phyloP scores from a whole-genome alignment of 148 eudicot genomes.

The Selenicereus undatus region DNA sequence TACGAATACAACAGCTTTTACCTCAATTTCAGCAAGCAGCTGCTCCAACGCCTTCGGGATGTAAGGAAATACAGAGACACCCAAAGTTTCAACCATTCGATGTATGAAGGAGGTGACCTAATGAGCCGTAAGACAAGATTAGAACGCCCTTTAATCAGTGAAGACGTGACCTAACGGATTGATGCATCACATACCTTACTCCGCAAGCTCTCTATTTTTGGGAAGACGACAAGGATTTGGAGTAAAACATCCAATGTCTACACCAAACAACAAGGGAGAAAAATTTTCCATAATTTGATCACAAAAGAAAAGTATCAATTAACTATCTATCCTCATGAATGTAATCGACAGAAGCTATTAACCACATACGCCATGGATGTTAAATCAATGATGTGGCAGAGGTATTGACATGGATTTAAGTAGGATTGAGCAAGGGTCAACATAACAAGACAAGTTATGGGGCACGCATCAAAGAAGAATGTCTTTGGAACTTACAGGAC shows the following conservation, averaged over 20 bases:
- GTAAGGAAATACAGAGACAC: constrained; percentile 79
- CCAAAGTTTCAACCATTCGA: constrained; percentile 94
- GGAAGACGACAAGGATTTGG: constrained; percentile 69
- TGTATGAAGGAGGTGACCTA: constrained; percentile 94
- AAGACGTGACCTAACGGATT: not conserved
- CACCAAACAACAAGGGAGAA: constrained; percentile 14
- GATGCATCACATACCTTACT: constrained; percentile 53
- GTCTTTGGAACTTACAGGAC: too few relatives aligned
- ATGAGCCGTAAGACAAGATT: constrained; percentile 13
- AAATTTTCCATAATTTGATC: constrained; percentile 3
- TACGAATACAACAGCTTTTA: constrained; percentile 16
- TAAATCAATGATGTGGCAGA: not conserved
- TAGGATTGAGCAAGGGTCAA: not conserved
- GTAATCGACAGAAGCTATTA: not conserved
- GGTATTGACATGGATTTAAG: not conserved
- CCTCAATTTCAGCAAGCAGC: constrained; percentile 88
- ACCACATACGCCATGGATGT: not conserved
- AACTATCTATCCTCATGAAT: constrained; percentile 4
- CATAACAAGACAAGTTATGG: not conserved
- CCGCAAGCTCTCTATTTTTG: constrained; percentile 78
- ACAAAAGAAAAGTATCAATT: not conserved
- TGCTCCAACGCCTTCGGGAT: constrained; percentile 88
- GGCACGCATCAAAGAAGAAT: not conserved
- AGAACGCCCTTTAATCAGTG: constrained; percentile 7
- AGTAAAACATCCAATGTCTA: constrained; percentile 93